Evolutionary conservation across 2,329 filamentous ascomycete species (phyloP), one percentile per base, ranked within the genome.

Genomic region (Penicillium sp.): DNA sequence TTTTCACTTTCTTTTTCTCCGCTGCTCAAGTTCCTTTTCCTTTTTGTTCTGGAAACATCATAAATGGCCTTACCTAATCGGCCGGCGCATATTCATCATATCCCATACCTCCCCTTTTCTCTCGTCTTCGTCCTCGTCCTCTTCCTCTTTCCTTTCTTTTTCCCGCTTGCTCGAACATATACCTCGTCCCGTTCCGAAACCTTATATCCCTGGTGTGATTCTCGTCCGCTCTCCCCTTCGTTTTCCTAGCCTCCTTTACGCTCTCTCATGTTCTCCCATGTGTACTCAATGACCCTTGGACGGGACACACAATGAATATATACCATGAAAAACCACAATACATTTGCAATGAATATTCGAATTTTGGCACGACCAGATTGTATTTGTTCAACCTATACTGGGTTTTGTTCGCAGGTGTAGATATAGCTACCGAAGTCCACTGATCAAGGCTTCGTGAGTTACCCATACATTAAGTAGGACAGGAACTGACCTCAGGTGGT

Each of bases 231-330:
- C 54, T 50, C 54, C 27, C 43, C 47, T 43, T 48, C 46, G 42
- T 52, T 54, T 56, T 48, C 24, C 55, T 47, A 31, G 26, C 54
- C 29, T 47, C 37, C n/a, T 35, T 57, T 35, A 46, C 57, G 29
- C 52, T 58, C 55, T 52, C 60, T 52, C 49, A 57, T 55, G 49
- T 44, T 59, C 49, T 57, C 43, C 50, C 49, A 52, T 57, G 53
- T 63, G 63, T 63, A 65, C 57, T 58, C 48, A 56, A 58, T 57
- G 55, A 51, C 48, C 59, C 48, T 56, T 27, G 60, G 63, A 65
- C 60, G 49, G 57, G 60, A 55, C 60, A 49, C 58, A 55, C 62
- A 56, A 66, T 63, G 65, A 66, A 66, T 61, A 67, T 67, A 65
- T 46, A 45, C 54, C 52, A 64, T 60, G 58, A 64, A 63, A 64